Evolutionary conservation across 2,329 filamentous ascomycete genomes (phyloP), one percentile per base, ranked within the genome.

Genomic region (Graphilbum ipis-grandicollis): DNA sequence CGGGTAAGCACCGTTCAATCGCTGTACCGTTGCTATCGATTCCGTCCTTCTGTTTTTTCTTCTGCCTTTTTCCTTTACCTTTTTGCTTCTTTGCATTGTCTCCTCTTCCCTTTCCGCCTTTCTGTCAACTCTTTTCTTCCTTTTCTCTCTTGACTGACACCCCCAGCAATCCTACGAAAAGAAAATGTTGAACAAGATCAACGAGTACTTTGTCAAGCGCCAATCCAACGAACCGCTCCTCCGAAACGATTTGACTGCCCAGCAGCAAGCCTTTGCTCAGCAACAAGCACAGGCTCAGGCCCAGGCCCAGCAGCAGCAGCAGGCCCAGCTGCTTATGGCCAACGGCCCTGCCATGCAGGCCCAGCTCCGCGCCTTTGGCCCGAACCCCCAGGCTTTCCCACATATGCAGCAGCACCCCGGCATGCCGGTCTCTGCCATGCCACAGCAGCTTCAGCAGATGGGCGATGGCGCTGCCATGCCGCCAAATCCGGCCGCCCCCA

Each of bases 331-430:
- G 41, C 56, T 66, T 37, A 58, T 71, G 56, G 62, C 71, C 58
- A 64, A 60, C 26, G 14, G 14, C 39, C 48, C 48, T 5, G 45
- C 44, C 8, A 36, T 70, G 56, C 64, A 65, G 41, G 58, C 56
- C 12, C 61, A 67, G 43, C 64, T 71, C 56, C 47, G 68, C 26
- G 60, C 59, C 12, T 62, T 67, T 52, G 59, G 57, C 1, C 66
- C 66, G 46, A 58, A 56, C 7, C 53, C 56, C 2, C 70, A 67
- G 41, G 68, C 63, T 45, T 74, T 75, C 40, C 69, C 69, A 42
- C 63, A 67, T 34, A 58, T 74, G 26, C 69, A 71, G 40, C 68
- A 71, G 38, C 66, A 62, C n/a, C n/a, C n/a, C n/a, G n/a, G n/a
- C 38, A 71, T 72, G 66, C 70, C 74, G 46, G 54, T 61, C 4